Conservation (phyloP, 768 basidiomycete species). For the Hebeloma cylindrosporum region DNA sequence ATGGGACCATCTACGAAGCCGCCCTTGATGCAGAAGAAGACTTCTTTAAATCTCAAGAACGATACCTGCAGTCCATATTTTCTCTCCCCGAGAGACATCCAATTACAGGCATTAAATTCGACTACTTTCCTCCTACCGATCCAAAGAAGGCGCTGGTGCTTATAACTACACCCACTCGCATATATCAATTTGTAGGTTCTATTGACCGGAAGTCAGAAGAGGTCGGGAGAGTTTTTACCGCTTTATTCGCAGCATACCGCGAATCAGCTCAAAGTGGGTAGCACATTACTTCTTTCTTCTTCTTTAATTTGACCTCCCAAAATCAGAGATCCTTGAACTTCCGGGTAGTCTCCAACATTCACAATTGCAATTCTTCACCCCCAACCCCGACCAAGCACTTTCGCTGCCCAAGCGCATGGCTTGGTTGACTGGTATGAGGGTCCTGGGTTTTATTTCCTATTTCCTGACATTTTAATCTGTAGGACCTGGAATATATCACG, state of each 20-base stretch:
- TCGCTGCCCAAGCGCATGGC: conserved; percentile 76
- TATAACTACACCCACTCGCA: conserved; percentile 80
- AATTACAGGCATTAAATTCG: conserved; percentile 83
- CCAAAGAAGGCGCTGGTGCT: conserved; percentile 69
- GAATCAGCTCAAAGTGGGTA: conserved; percentile 78
- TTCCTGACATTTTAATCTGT: neutral
- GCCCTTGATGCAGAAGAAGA: conserved; percentile 89
- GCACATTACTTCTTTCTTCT: conserved; percentile 19
- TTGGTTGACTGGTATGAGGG: conserved; percentile 82
- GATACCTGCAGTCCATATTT: conserved; percentile 73
- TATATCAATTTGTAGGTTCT: conserved; percentile 85
- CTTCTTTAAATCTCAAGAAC: conserved; percentile 87
- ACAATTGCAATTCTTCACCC: conserved; percentile 78
- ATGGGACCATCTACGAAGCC: conserved; percentile 86
- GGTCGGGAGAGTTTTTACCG: conserved; percentile 68
- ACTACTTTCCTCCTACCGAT: conserved; percentile 66
- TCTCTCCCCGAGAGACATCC: conserved; percentile 78
- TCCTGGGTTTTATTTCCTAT: neutral
- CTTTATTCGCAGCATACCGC: conserved; percentile 70
- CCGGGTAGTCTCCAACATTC: conserved; percentile 77
- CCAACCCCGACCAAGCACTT: conserved; percentile 65
- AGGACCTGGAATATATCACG: conserved; percentile 92
- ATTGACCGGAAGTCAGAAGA: conserved; percentile 73
- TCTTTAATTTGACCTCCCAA: conserved; percentile 7
- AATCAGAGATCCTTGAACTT: conserved; percentile 83